A percentile compares a stretch with the other conserved stretches of the same genome.
These are phyloP conservation scores for Knufia petricola DNA, from an alignment of 2,329 filamentous ascomycete genomes.

Conservation along the genomic window DNA sequence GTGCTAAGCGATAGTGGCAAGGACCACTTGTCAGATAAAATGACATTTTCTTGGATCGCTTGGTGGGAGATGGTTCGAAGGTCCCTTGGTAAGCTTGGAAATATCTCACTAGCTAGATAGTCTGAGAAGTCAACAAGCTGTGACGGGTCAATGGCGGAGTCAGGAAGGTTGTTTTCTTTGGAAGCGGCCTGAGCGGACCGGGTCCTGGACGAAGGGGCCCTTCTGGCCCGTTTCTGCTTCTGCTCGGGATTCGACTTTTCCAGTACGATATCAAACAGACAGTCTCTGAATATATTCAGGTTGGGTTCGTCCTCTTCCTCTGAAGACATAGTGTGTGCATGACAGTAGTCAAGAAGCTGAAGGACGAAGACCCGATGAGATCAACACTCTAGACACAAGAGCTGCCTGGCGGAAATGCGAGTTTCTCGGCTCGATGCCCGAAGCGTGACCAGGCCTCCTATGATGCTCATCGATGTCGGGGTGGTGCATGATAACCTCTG, in stretches of 20 bases:
- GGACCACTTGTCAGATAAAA: conserved; percentile 47
- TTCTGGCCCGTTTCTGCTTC: conserved; percentile 33
- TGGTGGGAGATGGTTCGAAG: conserved; percentile 55
- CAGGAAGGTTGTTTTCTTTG: background rate
- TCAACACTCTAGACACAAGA: background rate
- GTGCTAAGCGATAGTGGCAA: conserved; percentile 45
- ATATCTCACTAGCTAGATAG: conserved; percentile 64
- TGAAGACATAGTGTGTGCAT: background rate
- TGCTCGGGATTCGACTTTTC: conserved; percentile 42
- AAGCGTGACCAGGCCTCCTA: too few relatives aligned
- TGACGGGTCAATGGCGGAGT: conserved; percentile 42
- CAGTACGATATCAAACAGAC: conserved; percentile 59
- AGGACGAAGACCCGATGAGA: background rate
- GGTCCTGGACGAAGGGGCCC: background rate
- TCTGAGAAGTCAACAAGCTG: conserved; percentile 73
- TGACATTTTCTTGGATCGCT: conserved; percentile 39
- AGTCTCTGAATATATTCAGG: conserved; percentile 63
- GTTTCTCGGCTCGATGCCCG: too few relatives aligned
- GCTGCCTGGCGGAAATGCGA: too few relatives aligned
- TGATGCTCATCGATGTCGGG: too few relatives aligned
- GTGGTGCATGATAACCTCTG: too few relatives aligned
- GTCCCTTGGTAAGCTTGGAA: conserved; percentile 51
- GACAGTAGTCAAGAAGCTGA: background rate
- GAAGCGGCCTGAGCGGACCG: background rate
- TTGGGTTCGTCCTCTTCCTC: conserved; percentile 38